Evolutionary conservation across 1,139 yeast genomes (phyloP).

Genomic region (Eremothecium cymbalariae): DNA sequence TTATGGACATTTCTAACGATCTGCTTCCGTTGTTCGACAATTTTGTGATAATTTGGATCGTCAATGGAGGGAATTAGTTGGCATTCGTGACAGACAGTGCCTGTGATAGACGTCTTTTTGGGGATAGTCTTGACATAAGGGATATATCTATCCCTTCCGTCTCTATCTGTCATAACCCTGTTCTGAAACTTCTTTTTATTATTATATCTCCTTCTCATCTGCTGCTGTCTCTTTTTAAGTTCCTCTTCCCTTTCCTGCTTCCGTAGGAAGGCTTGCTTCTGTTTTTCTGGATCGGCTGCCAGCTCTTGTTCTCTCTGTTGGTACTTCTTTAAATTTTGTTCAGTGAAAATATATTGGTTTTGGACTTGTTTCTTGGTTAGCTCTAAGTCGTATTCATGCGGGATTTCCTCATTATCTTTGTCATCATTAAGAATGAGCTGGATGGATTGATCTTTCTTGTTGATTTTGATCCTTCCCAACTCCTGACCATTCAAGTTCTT

Average conservation of each 20-base stretch:
- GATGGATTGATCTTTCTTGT: slow-evolving; percentile 45
- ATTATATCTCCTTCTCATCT: slow-evolving; percentile 28
- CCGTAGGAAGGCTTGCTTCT: slow-evolving; percentile 36
- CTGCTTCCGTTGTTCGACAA: slow-evolving; percentile 48
- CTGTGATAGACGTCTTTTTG: slow-evolving; percentile 75
- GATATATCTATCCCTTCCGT: slow-evolving; percentile 43
- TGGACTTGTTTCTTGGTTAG: slow-evolving; percentile 71
- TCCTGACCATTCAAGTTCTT: slow-evolving; percentile 60
- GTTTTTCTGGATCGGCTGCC: slow-evolving; percentile 34
- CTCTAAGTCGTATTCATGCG: slow-evolving; percentile 75
- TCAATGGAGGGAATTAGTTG: slow-evolving; percentile 70
- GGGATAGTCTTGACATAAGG: slow-evolving; percentile 79
- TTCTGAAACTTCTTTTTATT: slow-evolving; percentile 30
- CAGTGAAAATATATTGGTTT: slow-evolving; percentile 86
- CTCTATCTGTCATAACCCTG: slow-evolving; percentile 36
- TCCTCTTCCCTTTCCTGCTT: slow-evolving; percentile 34
- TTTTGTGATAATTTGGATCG: slow-evolving; percentile 61
- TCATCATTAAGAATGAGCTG: slow-evolving; percentile 49
- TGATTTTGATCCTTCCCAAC: slow-evolving; percentile 72
- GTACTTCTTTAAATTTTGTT: slow-evolving; percentile 67
- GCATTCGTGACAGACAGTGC: slow-evolving; percentile 89
- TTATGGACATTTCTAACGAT: slow-evolving; percentile 39
- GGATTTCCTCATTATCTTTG: slow-evolving; percentile 44
- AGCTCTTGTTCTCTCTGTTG: slow-evolving; percentile 45
- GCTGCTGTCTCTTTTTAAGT: slow-evolving; percentile 34